phyloP scores from a whole-genome alignment of 2,329 filamentous ascomycete genomes.

The Coniella vitis region DNA sequence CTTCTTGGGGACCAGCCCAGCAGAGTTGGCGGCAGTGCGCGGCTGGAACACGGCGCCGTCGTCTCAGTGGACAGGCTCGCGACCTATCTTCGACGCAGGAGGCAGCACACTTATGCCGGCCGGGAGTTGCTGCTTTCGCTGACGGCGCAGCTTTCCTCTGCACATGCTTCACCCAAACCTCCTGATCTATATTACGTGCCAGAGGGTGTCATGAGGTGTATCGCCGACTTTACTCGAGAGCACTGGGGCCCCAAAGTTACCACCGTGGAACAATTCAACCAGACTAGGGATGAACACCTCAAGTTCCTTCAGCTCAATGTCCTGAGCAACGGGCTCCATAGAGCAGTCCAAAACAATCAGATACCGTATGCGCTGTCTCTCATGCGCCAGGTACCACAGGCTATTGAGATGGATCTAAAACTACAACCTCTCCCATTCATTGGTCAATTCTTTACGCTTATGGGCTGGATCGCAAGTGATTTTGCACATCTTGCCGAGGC shows the following conservation, averaged over 20 bases:
- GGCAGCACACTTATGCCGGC: not conserved
- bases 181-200: not conserved
- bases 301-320: not conserved
- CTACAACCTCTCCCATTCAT: not conserved
- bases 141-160: not conserved
- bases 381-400: constrained; percentile 1
- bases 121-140: not conserved
- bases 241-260: not conserved
- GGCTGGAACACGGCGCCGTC: not conserved
- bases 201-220: not conserved
- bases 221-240: not conserved
- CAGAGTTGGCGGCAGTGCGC: not conserved
- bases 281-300: not conserved
- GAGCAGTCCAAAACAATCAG: not conserved
- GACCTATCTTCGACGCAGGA: not conserved
- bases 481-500: not conserved
- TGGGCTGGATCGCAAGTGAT: not conserved
- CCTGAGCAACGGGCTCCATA: not conserved
- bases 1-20: not conserved
- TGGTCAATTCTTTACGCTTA: not conserved
- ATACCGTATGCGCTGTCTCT: not conserved
- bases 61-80: not conserved
- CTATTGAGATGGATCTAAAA: not conserved
- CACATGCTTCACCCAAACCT: not conserved
- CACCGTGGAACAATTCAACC: not conserved